Evolutionary conservation across 495 filamentous ascomycete species (phyloP).

Genomic region (Glonium stellatum): DNA sequence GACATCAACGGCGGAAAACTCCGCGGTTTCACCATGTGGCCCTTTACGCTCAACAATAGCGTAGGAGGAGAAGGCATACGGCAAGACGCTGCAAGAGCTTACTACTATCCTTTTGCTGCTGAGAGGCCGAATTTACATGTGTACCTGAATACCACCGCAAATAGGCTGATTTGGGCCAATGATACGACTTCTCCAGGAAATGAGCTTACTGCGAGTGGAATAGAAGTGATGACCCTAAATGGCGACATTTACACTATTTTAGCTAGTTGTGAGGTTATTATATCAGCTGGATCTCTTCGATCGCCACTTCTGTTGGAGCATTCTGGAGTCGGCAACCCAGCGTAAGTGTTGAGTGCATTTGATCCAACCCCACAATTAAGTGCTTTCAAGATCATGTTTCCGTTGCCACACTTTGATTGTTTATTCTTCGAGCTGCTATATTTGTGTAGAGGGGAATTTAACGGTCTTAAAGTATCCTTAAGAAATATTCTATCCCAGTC

Average conservation of each 20-base stretch:
- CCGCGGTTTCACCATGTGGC: slow-evolving; percentile 13
- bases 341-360: background rate
- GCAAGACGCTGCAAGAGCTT: slow-evolving; percentile 16
- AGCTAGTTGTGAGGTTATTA: slow-evolving; percentile 10
- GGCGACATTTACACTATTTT: slow-evolving; percentile 2
- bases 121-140: slow-evolving; percentile 12
- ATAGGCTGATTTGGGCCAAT: slow-evolving; percentile 8
- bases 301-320: slow-evolving; percentile 16
- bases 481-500: slow-evolving; percentile 24
- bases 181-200: too few relatives aligned
- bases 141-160: slow-evolving; percentile 16
- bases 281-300: slow-evolving; percentile 14
- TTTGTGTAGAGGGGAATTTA: background rate
- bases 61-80: slow-evolving; percentile 1
- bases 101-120: slow-evolving; percentile 17
- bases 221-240: slow-evolving; percentile 5
- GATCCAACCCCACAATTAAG: background rate
- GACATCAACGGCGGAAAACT: slow-evolving; percentile 13
- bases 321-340: slow-evolving; percentile 17
- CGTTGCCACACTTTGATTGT: background rate
- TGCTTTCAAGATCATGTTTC: background rate
- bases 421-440: background rate
- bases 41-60: slow-evolving; percentile 8
- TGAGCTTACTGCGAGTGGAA: slow-evolving; percentile 5
- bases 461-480: background rate